These are phyloP conservation scores for Alternaria postmessia DNA, from an alignment of 2,329 filamentous ascomycete species.

Conservation along the genomic window DNA sequence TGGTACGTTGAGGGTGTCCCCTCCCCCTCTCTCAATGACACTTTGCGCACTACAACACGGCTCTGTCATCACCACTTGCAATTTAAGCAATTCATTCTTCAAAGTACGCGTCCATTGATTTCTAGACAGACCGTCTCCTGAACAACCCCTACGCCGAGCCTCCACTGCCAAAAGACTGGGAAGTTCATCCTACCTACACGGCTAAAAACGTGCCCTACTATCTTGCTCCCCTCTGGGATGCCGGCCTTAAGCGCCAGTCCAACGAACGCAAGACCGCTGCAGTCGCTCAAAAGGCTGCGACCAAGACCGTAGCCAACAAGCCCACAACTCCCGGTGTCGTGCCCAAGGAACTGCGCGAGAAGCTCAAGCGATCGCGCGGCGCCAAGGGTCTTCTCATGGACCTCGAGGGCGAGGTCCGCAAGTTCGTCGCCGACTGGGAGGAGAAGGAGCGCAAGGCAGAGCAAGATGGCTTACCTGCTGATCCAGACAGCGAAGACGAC, in stretches of 20 bases:
- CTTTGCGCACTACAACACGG: constrained; percentile 9
- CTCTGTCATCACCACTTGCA: not conserved
- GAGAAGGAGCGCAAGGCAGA: constrained; percentile 61
- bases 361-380: constrained; percentile 79
- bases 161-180: constrained; percentile 83
- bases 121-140: constrained; percentile 75
- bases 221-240: constrained; percentile 85
- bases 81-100: not conserved
- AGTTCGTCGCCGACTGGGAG: constrained; percentile 73
- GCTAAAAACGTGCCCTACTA: constrained; percentile 85
- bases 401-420: constrained; percentile 83
- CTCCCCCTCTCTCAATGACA: constrained; percentile 17
- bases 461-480: constrained; percentile 53
- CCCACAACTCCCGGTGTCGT: constrained; percentile 63
- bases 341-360: constrained; percentile 80
- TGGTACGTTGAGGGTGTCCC: constrained; percentile 60
- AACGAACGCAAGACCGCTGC: constrained; percentile 53
- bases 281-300: constrained; percentile 44
- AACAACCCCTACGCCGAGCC: constrained; percentile 87
- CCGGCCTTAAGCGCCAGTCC: constrained; percentile 56
- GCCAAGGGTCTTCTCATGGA: constrained; percentile 82
- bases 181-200: constrained; percentile 80
- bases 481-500: constrained; percentile 72
- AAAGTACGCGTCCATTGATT: constrained; percentile 12
- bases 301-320: constrained; percentile 50